A percentile compares a stretch with the other conserved stretches of the same genome.
Evolutionary conservation across 495 filamentous ascomycete genomes (phyloP).

Genomic region (Penicillium mononematosum): DNA sequence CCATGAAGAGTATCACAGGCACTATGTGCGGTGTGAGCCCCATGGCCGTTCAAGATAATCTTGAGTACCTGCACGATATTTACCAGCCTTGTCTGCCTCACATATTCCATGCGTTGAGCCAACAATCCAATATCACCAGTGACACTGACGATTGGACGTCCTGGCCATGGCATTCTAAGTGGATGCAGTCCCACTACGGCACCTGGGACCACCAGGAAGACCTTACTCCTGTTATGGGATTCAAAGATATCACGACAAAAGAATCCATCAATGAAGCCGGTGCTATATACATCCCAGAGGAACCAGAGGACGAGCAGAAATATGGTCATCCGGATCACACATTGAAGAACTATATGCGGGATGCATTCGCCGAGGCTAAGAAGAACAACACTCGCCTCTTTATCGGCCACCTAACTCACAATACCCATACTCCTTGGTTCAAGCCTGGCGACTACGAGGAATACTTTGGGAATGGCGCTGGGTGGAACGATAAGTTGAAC

Average conservation of each 20-base stretch:
- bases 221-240: constrained; percentile 35
- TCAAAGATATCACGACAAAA: constrained; percentile 30
- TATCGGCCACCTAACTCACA: constrained; percentile 43
- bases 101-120: constrained; percentile 35
- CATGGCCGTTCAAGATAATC: constrained; percentile 34
- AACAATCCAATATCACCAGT: constrained; percentile 32
- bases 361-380: constrained; percentile 36
- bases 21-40: constrained; percentile 47
- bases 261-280: constrained; percentile 24
- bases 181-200: constrained; percentile 41
- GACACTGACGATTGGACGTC: constrained; percentile 33
- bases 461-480: constrained; percentile 23
- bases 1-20: constrained; percentile 47
- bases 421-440: constrained; percentile 43
- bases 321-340: constrained; percentile 40
- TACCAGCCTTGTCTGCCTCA: constrained; percentile 47
- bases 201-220: constrained; percentile 35
- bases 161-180: constrained; percentile 38
- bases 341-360: constrained; percentile 38
- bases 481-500: constrained; percentile 37
- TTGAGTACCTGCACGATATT: constrained; percentile 36
- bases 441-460: constrained; percentile 41
- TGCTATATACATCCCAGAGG: constrained; percentile 26
- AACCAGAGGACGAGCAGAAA: constrained; percentile 31
- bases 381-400: constrained; percentile 38